Percentiles rank a stretch among this genome's conserved stretches.
phyloP scores from a whole-genome alignment of 2,329 filamentous ascomycete species.

The Aspergillus hortae region DNA sequence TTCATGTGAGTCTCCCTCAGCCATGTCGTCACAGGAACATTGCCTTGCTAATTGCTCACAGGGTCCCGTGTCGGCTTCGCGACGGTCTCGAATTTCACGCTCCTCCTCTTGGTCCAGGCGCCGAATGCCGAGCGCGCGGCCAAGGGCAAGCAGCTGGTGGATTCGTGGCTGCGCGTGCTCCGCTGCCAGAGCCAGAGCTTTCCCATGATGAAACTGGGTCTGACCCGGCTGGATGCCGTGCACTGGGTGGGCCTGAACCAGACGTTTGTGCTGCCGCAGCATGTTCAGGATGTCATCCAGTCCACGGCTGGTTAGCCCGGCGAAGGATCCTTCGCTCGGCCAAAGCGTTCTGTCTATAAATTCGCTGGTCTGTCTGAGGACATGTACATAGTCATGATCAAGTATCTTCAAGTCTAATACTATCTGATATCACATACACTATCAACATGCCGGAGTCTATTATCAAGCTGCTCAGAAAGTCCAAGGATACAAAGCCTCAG shows the following conservation, averaged over 20 bases:
- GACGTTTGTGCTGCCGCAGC: conserved; percentile 23
- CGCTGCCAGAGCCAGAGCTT: conserved; percentile 28
- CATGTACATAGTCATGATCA: neutral
- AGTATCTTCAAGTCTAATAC: neutral
- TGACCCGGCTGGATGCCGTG: conserved; percentile 28
- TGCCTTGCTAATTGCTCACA: conserved; percentile 1
- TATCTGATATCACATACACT: neutral
- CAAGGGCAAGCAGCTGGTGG: conserved; percentile 24
- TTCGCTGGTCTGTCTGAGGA: no score
- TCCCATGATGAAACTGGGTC: conserved; percentile 27
- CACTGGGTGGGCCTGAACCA: conserved; percentile 24
- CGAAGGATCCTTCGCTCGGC: neutral
- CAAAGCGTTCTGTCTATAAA: no score
- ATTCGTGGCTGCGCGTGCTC: conserved; percentile 27
- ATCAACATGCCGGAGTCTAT: conserved; percentile 1
- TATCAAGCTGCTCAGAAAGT: conserved; percentile 3
- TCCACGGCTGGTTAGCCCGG: neutral
- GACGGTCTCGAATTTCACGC: conserved; percentile 33
- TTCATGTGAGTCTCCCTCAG: conserved; percentile 23
- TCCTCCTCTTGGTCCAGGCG: conserved; percentile 29
- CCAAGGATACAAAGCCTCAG: neutral
- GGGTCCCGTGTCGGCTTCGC: conserved; percentile 33
- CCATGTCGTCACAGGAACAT: neutral
- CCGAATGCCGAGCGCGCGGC: conserved; percentile 24
- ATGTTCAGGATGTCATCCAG: conserved; percentile 20